These are phyloP conservation scores for Brassica carinata DNA, from an alignment of 345 rosid genomes.

Conservation along the genomic window DNA sequence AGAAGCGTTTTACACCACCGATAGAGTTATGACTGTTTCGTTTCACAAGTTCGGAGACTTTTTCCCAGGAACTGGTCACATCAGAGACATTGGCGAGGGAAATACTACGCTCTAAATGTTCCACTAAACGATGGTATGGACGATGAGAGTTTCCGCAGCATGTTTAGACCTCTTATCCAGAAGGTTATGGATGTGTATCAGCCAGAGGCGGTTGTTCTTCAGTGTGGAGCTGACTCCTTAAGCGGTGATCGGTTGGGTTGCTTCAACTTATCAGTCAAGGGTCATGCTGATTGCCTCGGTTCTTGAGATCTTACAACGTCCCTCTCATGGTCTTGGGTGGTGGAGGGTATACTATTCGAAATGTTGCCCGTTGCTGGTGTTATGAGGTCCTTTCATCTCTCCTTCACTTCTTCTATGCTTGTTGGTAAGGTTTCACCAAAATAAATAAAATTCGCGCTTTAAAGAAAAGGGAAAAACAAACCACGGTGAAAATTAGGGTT, in stretches of 20 bases:
- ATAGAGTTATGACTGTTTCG: conserved; percentile 99
- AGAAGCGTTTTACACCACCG: conserved; percentile 96
- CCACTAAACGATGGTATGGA: conserved; percentile 92
- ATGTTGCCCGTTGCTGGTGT: conserved; percentile 99
- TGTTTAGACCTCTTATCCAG: conserved; percentile 81
- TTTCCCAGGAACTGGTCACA: conserved; percentile 96
- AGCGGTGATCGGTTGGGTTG: conserved; percentile 97
- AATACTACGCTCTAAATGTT: conserved; percentile 84
- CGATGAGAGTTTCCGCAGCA: conserved; percentile 77
- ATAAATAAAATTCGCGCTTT: conserved; percentile 7
- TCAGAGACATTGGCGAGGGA: conserved; percentile 82
- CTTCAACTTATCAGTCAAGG: conserved; percentile 95
- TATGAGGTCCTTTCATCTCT: conserved; percentile 67
- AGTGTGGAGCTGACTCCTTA: conserved; percentile 97
- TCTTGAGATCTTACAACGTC: conserved; percentile 84
- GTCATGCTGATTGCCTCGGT: conserved; percentile 98
- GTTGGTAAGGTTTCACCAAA: conserved; percentile 8
- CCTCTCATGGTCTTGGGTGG: conserved; percentile 99
- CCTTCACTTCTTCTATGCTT: not conserved
- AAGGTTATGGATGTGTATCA: conserved; percentile 97
- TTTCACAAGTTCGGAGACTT: conserved; percentile 97
- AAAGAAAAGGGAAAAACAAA: not conserved
- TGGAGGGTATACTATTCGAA: conserved; percentile 96
- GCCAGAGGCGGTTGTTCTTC: conserved; percentile 99
- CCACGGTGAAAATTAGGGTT: conserved; percentile 36